Conservation (phyloP, 2,329 filamentous ascomycete genomes). For the Hysterium pulicare region DNA sequence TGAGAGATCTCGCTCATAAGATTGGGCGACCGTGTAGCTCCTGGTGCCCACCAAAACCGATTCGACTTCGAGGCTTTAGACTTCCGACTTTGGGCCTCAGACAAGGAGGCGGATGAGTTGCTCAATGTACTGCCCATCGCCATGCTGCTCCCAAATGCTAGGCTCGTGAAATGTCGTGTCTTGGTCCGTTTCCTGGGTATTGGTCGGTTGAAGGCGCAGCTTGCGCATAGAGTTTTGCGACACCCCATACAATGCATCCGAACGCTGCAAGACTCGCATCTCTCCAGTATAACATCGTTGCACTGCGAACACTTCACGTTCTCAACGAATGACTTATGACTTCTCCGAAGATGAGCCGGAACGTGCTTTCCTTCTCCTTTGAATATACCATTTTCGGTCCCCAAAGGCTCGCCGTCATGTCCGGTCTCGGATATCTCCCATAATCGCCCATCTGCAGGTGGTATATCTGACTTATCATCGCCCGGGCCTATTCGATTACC, state of each 20-base stretch:
- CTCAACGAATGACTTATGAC: slow-evolving; percentile 53
- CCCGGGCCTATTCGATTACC: slow-evolving; percentile 55
- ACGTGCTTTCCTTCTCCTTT: slow-evolving; percentile 53
- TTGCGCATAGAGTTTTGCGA: slow-evolving; percentile 58
- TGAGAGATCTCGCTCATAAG: slow-evolving; percentile 54
- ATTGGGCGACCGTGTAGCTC: slow-evolving; percentile 53
- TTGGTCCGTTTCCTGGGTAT: slow-evolving; percentile 42
- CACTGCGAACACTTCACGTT: slow-evolving; percentile 54
- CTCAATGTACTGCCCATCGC: slow-evolving; percentile 23
- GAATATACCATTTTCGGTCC: slow-evolving; percentile 44
- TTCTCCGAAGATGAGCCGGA: slow-evolving; percentile 52
- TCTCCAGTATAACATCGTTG: slow-evolving; percentile 51
- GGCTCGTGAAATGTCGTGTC: slow-evolving; percentile 35
- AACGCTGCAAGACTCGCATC: slow-evolving; percentile 60
- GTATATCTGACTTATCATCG: slow-evolving; percentile 25
- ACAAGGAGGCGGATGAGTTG: slow-evolving; percentile 25
- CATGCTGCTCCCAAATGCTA: slow-evolving; percentile 31
- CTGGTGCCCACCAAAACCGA: slow-evolving; percentile 59
- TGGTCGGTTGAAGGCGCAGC: slow-evolving; percentile 56
- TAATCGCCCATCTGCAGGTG: slow-evolving; percentile 47
- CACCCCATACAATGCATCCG: slow-evolving; percentile 61
- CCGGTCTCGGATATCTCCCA: slow-evolving; percentile 57
- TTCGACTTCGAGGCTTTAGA: slow-evolving; percentile 26
- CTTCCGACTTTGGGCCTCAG: slow-evolving; percentile 19
- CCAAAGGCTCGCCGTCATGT: slow-evolving; percentile 54